A percentile compares a stretch with the other conserved stretches of the same genome.
These are phyloP conservation scores for Eucalyptus cloeziana DNA, from an alignment of 345 rosid genomes.

Conservation along the genomic window DNA sequence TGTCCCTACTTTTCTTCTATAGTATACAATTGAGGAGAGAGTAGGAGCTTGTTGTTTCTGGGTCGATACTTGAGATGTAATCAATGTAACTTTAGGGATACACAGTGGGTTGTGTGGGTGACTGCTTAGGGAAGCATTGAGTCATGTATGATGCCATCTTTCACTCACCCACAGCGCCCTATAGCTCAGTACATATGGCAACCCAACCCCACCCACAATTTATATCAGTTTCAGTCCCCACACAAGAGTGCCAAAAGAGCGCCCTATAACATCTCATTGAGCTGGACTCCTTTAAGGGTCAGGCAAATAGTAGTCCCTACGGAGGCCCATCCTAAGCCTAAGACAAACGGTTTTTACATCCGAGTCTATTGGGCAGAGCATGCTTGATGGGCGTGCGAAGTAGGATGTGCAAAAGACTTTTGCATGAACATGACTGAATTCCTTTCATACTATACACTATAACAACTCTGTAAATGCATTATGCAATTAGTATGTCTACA, in stretches of 20 bases:
- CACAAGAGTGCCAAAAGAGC: background rate
- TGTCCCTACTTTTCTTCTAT: background rate
- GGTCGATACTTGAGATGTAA: background rate
- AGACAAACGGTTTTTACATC: background rate
- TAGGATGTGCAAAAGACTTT: background rate
- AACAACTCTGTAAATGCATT: background rate
- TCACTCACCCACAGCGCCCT: slow-evolving; percentile 2
- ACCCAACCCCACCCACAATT: background rate
- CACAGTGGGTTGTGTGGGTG: slow-evolving; percentile 14
- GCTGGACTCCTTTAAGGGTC: background rate
- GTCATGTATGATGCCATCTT: slow-evolving; percentile 72
- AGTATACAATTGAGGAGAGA: background rate
- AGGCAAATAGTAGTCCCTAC: background rate
- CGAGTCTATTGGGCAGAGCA: background rate
- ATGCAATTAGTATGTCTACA: background rate
- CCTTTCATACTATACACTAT: background rate
- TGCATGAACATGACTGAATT: background rate
- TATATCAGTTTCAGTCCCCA: background rate
- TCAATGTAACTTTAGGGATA: background rate
- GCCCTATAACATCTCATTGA: background rate
- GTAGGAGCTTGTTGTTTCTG: background rate
- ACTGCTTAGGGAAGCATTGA: slow-evolving; percentile 63
- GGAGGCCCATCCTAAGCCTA: background rate
- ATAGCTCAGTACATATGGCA: background rate
- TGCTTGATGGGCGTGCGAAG: background rate